Evolutionary conservation across 202 grass and related monocot genomes (phyloP).

Genomic region (Zizania palustris): DNA sequence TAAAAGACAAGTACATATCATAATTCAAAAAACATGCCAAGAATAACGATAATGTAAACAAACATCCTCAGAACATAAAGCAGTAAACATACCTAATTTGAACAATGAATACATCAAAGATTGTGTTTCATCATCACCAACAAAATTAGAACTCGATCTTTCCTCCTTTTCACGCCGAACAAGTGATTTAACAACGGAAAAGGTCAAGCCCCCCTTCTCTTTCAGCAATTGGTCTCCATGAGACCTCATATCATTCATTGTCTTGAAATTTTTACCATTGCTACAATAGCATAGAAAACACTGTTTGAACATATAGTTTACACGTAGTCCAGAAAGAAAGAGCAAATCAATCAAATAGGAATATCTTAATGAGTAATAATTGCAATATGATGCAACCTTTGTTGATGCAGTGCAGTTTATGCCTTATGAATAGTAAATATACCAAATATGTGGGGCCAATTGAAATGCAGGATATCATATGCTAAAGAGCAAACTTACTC

Average conservation of each 20-base stretch:
- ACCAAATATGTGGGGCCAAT: not conserved
- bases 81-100: constrained; percentile 61
- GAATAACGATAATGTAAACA: constrained; percentile 15
- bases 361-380: constrained; percentile 1
- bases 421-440: not conserved
- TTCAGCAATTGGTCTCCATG: constrained; percentile 64
- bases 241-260: constrained; percentile 73
- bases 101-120: constrained; percentile 69
- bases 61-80: not conserved
- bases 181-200: constrained; percentile 90
- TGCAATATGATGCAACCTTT: constrained; percentile 24
- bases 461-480: constrained; percentile 9
- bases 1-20: constrained; percentile 54
- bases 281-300: constrained; percentile 40
- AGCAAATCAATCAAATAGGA: constrained; percentile 15
- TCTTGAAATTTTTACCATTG: constrained; percentile 68
- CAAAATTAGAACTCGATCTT: constrained; percentile 55
- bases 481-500: constrained; percentile 68
- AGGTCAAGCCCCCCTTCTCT: constrained; percentile 81
- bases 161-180: constrained; percentile 88
- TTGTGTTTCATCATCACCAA: constrained; percentile 73
- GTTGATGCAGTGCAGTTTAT: not conserved
- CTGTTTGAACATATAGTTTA: constrained; percentile 1
- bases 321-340: not conserved
- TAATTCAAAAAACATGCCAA: constrained; percentile 35